phyloP scores from a whole-genome alignment of 495 filamentous ascomycete species.

The Aspergillus panamensis region DNA sequence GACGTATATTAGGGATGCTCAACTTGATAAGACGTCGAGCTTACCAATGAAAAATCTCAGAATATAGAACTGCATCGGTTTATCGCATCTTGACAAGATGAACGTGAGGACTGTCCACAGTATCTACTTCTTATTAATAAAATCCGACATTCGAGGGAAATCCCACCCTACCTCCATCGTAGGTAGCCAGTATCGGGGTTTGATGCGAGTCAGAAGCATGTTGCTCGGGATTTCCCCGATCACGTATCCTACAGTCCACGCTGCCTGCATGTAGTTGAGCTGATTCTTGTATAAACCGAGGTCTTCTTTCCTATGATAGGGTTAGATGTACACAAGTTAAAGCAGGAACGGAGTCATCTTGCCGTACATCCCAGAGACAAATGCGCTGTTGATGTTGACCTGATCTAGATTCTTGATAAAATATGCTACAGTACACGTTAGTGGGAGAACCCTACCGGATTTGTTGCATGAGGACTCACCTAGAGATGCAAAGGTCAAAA shows the following conservation, averaged over 20 bases:
- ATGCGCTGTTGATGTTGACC: constrained; percentile 56
- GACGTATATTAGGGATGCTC: neutral
- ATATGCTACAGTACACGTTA: constrained; percentile 35
- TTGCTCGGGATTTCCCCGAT: constrained; percentile 61
- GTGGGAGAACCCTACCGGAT: neutral
- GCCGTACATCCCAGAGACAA: constrained; percentile 43
- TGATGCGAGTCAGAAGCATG: constrained; percentile 52
- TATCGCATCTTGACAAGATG: constrained; percentile 44
- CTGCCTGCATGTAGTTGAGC: constrained; percentile 48
- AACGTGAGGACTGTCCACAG: constrained; percentile 55
- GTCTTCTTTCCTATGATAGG: constrained; percentile 55
- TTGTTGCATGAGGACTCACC: constrained; percentile 25
- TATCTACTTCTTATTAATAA: constrained; percentile 33
- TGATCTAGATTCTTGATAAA: constrained; percentile 60
- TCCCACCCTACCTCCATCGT: constrained; percentile 32
- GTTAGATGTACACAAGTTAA: neutral
- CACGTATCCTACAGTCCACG: constrained; percentile 62
- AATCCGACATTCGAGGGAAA: too few relatives aligned
- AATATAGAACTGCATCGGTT: constrained; percentile 49
- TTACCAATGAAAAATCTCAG: constrained; percentile 57
- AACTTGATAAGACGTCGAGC: constrained; percentile 16
- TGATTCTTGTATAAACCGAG: constrained; percentile 54
- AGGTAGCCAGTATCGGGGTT: constrained; percentile 59
- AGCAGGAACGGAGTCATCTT: neutral
- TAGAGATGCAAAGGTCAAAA: constrained; percentile 53